Evolutionary conservation across 1,139 yeast genomes (phyloP), one percentile per base, ranked within the genome.

Genomic region (Yamadazyma jaroonii): DNA sequence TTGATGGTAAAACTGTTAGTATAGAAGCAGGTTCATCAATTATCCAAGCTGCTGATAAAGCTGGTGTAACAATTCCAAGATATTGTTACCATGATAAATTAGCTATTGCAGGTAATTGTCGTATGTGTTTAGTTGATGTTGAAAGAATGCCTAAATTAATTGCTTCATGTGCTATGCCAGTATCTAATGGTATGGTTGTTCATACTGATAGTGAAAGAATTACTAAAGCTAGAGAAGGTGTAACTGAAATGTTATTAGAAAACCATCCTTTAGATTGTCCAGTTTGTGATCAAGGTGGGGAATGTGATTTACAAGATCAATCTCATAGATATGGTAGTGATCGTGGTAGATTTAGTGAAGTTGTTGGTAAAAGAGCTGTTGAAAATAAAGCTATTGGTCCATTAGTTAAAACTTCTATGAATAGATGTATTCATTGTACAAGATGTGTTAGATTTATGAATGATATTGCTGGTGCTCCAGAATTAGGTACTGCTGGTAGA

Each of bases 201-300:
- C 79, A 82, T 57, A 87, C 96, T 38, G 79, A 82, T 59, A 70
- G 85, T 26, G 94, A 84, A 52, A 79, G 89, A 58, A 87, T 86
- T 49, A 81, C 79, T 61, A 81, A 84, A 64, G 89, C 94, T 31
- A 77, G 95, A 59, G 96, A 87, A 63, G 94, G 94, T 56, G 95
- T 87, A 50, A 86, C 95, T 35, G 96, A 87, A 64, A 84, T 87
- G 82, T 67, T 87, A 49, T 74, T 87, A 50, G 89, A 87, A 53
- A 87, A 87, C 71, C 96, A 87, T 68, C 96, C 96, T 25, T 74
- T 87, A 58, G 96, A 87, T 66, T 87, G 95, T 67, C 96, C 95
- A 28, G 84, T 87, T 39, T 87, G 96, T 65, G 96, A 87, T 64
- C 95, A 87, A 66, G 96, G 95, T 66, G 95, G 95, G 50, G 96